phyloP scores from a whole-genome alignment of 305 asterid species.

The Vinca major region DNA sequence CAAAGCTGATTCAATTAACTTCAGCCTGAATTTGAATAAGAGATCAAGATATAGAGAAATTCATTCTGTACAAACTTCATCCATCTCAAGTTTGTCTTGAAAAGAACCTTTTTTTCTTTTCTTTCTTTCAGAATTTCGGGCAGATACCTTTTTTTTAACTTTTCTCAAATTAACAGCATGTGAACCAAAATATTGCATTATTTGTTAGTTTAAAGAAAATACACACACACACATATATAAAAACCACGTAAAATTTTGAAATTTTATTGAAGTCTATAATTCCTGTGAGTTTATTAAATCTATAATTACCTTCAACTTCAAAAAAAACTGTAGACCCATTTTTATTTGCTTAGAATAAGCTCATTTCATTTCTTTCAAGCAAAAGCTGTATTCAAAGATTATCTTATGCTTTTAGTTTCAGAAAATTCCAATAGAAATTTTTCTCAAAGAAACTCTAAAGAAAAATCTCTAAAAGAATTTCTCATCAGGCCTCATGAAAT shows the following conservation, averaged over 20 bases:
- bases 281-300: too few species aligned
- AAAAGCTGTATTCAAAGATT: not conserved
- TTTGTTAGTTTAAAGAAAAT: too few species aligned
- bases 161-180: too few species aligned
- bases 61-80: slow-evolving; percentile 1
- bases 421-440: too few species aligned
- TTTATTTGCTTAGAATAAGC: not conserved
- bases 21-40: not conserved
- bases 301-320: not conserved
- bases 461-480: too few species aligned
- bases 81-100: not conserved
- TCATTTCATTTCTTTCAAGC: not conserved
- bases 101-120: not conserved
- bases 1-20: not conserved
- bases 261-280: too few species aligned
- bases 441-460: too few species aligned
- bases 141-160: not conserved
- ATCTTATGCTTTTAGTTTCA: not conserved
- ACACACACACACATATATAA: too few species aligned
- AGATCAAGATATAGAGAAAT: not conserved
- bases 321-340: not conserved
- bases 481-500: too few species aligned
- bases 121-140: not conserved
- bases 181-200: too few species aligned
- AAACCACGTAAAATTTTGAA: too few species aligned